Conservation (phyloP, 2,329 filamentous ascomycete genomes). For the Nemania diffusa region DNA sequence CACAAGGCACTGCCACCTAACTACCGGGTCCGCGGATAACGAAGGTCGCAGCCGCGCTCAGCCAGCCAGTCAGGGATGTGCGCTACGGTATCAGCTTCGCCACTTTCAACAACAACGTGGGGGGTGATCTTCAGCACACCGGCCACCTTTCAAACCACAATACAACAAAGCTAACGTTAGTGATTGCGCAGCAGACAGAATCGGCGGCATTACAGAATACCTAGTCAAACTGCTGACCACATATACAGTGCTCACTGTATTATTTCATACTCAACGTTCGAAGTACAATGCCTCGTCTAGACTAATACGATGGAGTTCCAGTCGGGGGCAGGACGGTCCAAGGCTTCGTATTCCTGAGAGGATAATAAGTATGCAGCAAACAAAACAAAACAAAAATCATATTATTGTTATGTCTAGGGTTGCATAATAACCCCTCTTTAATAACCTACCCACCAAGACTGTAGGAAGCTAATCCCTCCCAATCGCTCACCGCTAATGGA, state of each 20-base stretch:
- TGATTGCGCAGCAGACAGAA: no score
- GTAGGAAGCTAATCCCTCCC: conserved; percentile 24
- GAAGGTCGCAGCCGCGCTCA: conserved; percentile 5
- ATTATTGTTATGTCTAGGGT: neutral
- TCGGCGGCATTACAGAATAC: no score
- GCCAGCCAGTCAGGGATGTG: no score
- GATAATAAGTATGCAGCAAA: neutral
- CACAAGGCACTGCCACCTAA: neutral
- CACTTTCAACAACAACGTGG: conserved; percentile 19
- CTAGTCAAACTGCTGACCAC: no score
- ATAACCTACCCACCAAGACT: conserved; percentile 1
- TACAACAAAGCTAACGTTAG: neutral
- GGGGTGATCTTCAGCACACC: neutral
- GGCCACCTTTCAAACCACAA: neutral
- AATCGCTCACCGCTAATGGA: neutral
- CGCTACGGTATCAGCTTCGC: conserved; percentile 24
- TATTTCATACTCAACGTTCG: no score
- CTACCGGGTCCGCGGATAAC: conserved; percentile 1
- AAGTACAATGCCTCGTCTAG: neutral
- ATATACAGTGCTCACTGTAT: no score
- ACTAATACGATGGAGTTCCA: neutral
- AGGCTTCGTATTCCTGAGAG: neutral
- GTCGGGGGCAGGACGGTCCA: neutral
- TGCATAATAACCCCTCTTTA: neutral
- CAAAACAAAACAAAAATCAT: neutral